Evolutionary conservation across 2,329 filamentous ascomycete genomes (phyloP), one percentile per base, ranked within the genome.

Genomic region (Tolypocladium ovalisporum): DNA sequence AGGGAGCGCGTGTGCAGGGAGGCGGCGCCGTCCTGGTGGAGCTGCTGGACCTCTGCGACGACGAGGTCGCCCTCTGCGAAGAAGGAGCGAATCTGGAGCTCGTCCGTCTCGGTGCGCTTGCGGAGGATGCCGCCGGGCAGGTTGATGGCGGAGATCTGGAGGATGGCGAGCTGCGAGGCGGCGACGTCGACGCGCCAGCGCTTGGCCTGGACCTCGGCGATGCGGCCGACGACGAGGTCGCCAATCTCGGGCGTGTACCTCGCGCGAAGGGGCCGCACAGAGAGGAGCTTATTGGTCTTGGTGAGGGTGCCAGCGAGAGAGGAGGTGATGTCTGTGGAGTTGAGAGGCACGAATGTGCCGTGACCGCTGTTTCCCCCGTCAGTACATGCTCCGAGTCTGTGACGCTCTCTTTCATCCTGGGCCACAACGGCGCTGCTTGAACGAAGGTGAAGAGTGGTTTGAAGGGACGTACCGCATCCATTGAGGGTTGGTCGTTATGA

Each of bases 251-350:
- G 94, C 2, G 85, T 90, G 76, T 99, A 99, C 60, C 94, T 88
- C 22, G 94, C 92, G 60, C 92, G 90, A 3, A 99, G 80, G 8
- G 94, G 91, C 2, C 88, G 86, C 58, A 99, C 89, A 2, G 90
- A 96, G 63, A 99, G 86, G 53, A 99, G 86, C 72, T 97, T 97
- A 81, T 99, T 99, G 59, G 93, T 97, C 70, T 92, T 93, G 68
- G 88, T 86, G 39, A 97, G 80, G 8, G 88, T 93, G 66, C 94
- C 94, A 8, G 92, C 92, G 36, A 99, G 88, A 7, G 94, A 96
- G 53, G 90, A 92, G 58, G 88, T 84, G 68, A 99, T 99, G 59
- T 85, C 80, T 5, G 81, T 83, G 55, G 81, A 79, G 52, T 76
- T 71, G 5, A 80, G 72, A 22, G 82, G 81, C 52, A 89, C 79